Base-by-base conservation (phyloP, 257 asterid genomes). In the Capsicum pubescens region DNA sequence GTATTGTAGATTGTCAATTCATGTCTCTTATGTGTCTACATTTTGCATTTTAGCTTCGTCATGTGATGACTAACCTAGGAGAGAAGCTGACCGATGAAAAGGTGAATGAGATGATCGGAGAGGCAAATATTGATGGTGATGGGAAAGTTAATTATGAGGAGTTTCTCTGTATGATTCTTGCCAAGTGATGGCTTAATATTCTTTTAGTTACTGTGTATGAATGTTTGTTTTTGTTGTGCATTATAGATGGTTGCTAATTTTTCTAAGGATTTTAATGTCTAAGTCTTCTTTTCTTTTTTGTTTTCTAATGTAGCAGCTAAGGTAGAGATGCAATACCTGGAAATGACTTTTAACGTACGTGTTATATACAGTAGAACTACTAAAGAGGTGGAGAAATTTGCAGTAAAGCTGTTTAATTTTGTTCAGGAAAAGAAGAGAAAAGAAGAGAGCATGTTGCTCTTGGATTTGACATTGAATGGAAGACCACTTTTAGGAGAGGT, bases 381-480 rank as follows among this genome's bases (percentile, higher is more conserved):
- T 83, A 91, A 71, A 81, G 99, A 95, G 89, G 98, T 93, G 79
- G 97, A 93, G 88, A 88, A 88, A 88, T 92, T 97, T 77, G 97
- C 97, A 57, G 76, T 71, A 79, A 96, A 93, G 89, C 97, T 95
- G 87, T 88, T 94, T 59, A 87, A 89, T 52, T 91, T 95, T 87
- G 90, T 91, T 70, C 94, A 91, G 90, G 90, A 89, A 60, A 91
- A 90, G 89, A 93, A 83, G 88, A 90, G 90, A 58, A 80, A 84
- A 48, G 95, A 89, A 56, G 92, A n/a, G n/a, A 89, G 32, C 83
- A 84, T 35, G 93, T 92, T 87, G 86, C 91, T 80, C 97, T 95
- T 83, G 99, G 99, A 84, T 92, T 94, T 88, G 99, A 95, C 84
- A 90, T 95, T 54, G 99, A 95, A 90, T 95, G 99, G 99, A 93